Evolutionary conservation across 2,329 filamentous ascomycete species (phyloP).

Genomic region (Aspergillus jensenii): DNA sequence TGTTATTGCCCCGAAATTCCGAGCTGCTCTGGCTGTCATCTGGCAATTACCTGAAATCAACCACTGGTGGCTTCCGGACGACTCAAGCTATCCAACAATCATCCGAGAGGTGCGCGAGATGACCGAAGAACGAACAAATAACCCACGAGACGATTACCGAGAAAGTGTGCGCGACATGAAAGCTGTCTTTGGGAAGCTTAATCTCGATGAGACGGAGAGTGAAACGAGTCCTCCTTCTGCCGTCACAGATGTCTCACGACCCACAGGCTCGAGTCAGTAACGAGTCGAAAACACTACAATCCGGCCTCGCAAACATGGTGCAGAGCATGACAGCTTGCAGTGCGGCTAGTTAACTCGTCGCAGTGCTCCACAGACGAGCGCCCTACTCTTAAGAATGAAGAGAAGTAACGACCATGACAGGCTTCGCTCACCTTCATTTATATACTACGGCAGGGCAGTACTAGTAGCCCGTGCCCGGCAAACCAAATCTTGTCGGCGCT

Average conservation of each 20-base stretch:
- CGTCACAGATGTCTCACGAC: constrained; percentile 7
- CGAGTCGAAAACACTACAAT: background rate
- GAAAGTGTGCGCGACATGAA: constrained; percentile 74
- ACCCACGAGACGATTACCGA: constrained; percentile 49
- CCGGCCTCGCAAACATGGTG: background rate
- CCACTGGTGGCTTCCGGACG: constrained; percentile 86
- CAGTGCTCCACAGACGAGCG: no score
- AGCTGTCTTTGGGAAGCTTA: constrained; percentile 67
- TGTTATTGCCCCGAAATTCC: constrained; percentile 73
- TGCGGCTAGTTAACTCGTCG: no score
- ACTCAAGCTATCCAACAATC: constrained; percentile 71
- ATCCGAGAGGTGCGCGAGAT: constrained; percentile 77
- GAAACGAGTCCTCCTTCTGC: constrained; percentile 27
- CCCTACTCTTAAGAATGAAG: no score
- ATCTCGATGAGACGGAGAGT: constrained; percentile 48
- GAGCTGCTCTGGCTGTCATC: constrained; percentile 70
- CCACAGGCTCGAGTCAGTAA: background rate
- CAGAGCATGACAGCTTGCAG: background rate
- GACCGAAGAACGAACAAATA: constrained; percentile 71
- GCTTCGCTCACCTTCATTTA: background rate
- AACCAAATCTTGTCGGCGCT: no score
- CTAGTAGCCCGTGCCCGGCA: no score
- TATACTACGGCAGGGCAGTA: background rate
- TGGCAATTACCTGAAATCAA: constrained; percentile 71
- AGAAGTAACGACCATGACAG: background rate